Evolutionary conservation across 805 yeast genomes (phyloP).

Genomic region (Starmerella bacillaris): DNA sequence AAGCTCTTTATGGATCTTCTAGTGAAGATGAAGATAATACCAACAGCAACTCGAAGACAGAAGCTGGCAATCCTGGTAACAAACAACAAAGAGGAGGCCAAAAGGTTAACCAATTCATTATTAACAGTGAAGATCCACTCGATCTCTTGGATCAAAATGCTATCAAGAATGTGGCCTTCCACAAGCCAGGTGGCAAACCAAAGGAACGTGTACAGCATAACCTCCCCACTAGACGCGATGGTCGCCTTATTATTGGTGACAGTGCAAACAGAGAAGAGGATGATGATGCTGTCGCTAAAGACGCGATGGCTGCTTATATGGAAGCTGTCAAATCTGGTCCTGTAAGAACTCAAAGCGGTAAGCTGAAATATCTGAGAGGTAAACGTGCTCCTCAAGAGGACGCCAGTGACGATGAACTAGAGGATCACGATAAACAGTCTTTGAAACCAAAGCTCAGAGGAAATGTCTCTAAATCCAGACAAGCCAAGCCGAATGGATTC

Average conservation of each 20-base stretch:
- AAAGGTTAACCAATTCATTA: conserved; percentile 33
- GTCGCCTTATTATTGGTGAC: conserved; percentile 49
- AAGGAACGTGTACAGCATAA: conserved; percentile 21
- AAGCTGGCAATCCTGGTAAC: background rate
- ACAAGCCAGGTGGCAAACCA: conserved; percentile 50
- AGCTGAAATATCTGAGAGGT: conserved; percentile 66
- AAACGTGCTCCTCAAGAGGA: conserved; percentile 35
- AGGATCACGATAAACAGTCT: conserved; percentile 8
- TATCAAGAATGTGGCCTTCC: conserved; percentile 59
- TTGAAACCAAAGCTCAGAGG: conserved; percentile 8
- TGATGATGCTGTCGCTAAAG: conserved; percentile 15
- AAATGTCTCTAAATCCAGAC: conserved; percentile 8
- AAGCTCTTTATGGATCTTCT: conserved; percentile 62
- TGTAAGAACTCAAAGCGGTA: conserved; percentile 80
- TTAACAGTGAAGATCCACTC: conserved; percentile 62
- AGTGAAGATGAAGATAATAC: conserved; percentile 31
- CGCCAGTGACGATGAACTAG: conserved; percentile 35
- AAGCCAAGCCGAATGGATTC: conserved; percentile 1
- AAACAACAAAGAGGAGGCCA: background rate
- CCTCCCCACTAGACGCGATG: conserved; percentile 32
- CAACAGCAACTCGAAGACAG: background rate
- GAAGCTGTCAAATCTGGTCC: conserved; percentile 92
- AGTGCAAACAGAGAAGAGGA: conserved; percentile 22
- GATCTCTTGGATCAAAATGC: conserved; percentile 77
- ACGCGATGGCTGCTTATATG: conserved; percentile 76